Percentiles rank a stretch among this genome's conserved stretches.
phyloP scores from a whole-genome alignment of 371 early-diverging fungal genomes.

The Actinomucor elegans region DNA sequence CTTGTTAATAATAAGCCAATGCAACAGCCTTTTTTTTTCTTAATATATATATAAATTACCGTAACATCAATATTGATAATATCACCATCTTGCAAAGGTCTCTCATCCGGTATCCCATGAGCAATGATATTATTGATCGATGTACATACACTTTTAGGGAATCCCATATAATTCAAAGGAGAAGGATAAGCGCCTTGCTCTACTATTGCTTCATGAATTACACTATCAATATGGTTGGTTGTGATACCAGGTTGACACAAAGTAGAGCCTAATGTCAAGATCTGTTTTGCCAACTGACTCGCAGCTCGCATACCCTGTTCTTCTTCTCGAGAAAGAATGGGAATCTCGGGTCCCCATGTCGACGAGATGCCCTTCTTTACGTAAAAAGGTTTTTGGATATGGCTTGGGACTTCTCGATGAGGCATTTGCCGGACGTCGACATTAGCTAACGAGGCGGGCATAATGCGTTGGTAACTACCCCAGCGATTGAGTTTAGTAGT shows the following conservation, averaged over 20 bases:
- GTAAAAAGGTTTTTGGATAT: constrained; percentile 76
- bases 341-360: constrained; percentile 46
- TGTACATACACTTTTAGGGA: constrained; percentile 83
- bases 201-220: constrained; percentile 71
- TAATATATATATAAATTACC: no score
- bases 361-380: constrained; percentile 65
- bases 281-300: constrained; percentile 66
- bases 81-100: constrained; percentile 77
- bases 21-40: no score
- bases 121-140: constrained; percentile 89
- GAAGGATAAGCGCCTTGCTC: constrained; percentile 80
- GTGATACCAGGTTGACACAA: constrained; percentile 68
- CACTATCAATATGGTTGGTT: constrained; percentile 73
- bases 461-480: constrained; percentile 36
- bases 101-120: constrained; percentile 89
- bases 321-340: constrained; percentile 58
- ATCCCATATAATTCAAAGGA: constrained; percentile 82
- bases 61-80: constrained; percentile 88
- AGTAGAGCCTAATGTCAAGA: constrained; percentile 42
- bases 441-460: constrained; percentile 29
- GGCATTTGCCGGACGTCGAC: constrained; percentile 38
- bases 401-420: constrained; percentile 61
- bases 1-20: no score
- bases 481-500: constrained; percentile 14
- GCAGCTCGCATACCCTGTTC: constrained; percentile 63